These are phyloP conservation scores for Phytopythium helicoides DNA, from an alignment of 352 stramenopile species.

Conservation along the genomic window DNA sequence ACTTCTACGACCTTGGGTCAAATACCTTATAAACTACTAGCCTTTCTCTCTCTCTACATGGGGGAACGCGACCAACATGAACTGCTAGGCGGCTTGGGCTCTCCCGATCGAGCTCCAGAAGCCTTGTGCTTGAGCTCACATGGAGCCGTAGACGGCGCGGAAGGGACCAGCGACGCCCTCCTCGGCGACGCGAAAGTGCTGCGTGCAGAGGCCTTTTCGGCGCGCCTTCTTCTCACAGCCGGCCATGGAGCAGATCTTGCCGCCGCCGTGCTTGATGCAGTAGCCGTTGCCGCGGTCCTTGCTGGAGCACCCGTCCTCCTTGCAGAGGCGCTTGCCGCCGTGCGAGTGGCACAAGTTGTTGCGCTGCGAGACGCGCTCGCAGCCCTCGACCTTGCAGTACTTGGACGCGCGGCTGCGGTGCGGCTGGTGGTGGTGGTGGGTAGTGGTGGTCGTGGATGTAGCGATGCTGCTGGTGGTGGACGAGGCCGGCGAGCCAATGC, in stretches of 20 bases:
- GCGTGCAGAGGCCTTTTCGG: constrained; percentile 77
- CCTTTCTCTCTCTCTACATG: too few relatives aligned
- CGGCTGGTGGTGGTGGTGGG: neutral
- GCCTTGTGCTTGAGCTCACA: neutral
- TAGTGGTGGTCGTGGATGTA: neutral
- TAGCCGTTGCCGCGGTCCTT: constrained; percentile 84
- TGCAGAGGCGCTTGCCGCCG: constrained; percentile 80
- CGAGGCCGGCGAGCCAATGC: constrained; percentile 13
- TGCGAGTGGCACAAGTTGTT: constrained; percentile 85
- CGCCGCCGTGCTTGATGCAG: constrained; percentile 82
- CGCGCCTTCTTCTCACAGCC: constrained; percentile 82
- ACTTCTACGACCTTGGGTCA: too few relatives aligned
- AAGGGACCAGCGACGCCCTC: constrained; percentile 9
- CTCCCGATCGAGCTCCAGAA: too few relatives aligned
- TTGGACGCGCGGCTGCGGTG: constrained; percentile 79
- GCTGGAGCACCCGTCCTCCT: constrained; percentile 67
- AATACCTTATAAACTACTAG: too few relatives aligned
- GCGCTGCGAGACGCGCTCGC: constrained; percentile 75
- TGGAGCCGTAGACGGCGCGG: constrained; percentile 3
- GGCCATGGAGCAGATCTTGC: constrained; percentile 74
- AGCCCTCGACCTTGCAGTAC: constrained; percentile 84
- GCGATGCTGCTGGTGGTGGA: constrained; percentile 8
- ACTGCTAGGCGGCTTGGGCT: too few relatives aligned
- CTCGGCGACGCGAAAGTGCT: constrained; percentile 69
- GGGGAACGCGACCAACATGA: too few relatives aligned